Evolutionary conservation across 495 filamentous ascomycete genomes (phyloP).

Genomic region (Tuber indicum): DNA sequence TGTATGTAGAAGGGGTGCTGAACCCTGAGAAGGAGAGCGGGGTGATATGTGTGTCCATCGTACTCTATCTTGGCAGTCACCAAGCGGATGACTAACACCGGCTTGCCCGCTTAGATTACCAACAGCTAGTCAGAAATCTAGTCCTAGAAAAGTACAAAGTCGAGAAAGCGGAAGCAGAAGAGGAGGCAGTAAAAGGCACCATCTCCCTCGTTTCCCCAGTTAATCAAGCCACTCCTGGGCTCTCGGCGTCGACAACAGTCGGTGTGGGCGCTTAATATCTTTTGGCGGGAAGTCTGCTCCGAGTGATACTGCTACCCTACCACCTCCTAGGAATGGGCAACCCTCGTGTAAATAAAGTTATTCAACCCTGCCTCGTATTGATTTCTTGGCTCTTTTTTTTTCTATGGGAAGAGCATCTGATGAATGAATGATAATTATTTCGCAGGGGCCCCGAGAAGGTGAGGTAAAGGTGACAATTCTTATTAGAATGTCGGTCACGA

Average conservation of each 20-base stretch:
- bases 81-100: not conserved
- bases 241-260: not conserved
- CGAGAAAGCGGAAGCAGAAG: conserved; percentile 35
- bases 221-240: not conserved
- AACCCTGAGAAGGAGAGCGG: conserved; percentile 56
- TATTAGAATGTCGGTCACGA: not conserved
- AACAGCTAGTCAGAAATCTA: conserved; percentile 51
- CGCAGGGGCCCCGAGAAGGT: not conserved
- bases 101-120: conserved; percentile 47
- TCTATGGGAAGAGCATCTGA: not conserved
- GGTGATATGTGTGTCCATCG: conserved; percentile 35
- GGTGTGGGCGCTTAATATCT: not conserved
- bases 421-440: not conserved
- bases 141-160: conserved; percentile 49
- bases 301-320: not conserved
- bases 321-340: not conserved
- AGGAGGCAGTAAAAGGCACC: not conserved
- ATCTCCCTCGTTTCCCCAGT: not conserved
- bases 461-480: not conserved
- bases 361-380: not conserved
- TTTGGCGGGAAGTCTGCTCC: not conserved
- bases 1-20: conserved; percentile 55
- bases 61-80: not conserved
- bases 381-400: too few species aligned
- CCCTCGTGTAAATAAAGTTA: not conserved